phyloP scores from a whole-genome alignment of 1,284 basidiomycete genomes.

The Crucibulum cyathiforme region DNA sequence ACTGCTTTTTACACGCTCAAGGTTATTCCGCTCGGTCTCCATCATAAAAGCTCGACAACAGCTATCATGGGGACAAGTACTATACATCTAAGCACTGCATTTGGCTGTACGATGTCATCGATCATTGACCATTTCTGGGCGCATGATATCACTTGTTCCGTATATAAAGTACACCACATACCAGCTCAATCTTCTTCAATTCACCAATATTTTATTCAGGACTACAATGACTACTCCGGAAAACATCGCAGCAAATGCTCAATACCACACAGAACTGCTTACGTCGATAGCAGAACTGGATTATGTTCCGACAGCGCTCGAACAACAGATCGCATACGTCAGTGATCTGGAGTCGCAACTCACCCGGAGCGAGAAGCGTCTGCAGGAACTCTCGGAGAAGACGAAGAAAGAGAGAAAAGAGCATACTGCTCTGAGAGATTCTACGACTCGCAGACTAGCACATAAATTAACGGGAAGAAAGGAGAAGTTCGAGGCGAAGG shows the following conservation, averaged over 20 bases:
- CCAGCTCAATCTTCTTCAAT: not conserved
- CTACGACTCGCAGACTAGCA: constrained; percentile 41
- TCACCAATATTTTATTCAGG: not conserved
- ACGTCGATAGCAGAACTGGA: constrained; percentile 40
- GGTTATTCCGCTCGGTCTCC: too few relatives aligned
- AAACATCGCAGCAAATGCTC: constrained; percentile 40
- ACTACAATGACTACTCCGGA: constrained; percentile 34
- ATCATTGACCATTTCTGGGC: not conserved
- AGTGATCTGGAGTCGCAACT: constrained; percentile 38
- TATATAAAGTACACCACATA: not conserved
- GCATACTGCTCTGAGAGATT: constrained; percentile 44
- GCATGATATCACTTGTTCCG: not conserved
- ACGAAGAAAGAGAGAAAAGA: constrained; percentile 51
- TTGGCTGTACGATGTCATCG: too few relatives aligned
- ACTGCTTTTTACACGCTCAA: too few relatives aligned
- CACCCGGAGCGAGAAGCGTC: constrained; percentile 20
- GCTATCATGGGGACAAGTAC: too few relatives aligned
- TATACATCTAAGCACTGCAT: too few relatives aligned
- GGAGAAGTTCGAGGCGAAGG: constrained; percentile 46
- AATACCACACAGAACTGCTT: constrained; percentile 43
- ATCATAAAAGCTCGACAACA: too few relatives aligned
- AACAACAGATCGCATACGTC: constrained; percentile 41
- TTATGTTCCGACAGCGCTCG: constrained; percentile 43
- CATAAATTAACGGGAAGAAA: constrained; percentile 45
- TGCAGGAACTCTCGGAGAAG: constrained; percentile 36